phyloP scores from a whole-genome alignment of 129 eudicot genomes.

The Deinandra increscens region DNA sequence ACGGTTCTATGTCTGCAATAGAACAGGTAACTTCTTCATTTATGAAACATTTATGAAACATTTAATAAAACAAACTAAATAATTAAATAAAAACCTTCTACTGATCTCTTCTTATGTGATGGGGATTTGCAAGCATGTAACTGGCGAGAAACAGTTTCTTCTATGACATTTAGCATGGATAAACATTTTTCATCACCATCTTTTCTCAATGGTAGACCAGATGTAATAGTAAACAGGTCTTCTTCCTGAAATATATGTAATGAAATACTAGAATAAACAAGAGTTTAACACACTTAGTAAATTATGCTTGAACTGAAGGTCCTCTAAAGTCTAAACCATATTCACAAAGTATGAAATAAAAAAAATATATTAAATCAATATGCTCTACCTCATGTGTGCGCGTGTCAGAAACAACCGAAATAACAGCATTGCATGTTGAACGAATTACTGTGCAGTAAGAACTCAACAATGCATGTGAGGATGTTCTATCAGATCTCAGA shows the following conservation, averaged over 20 bases:
- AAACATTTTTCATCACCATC: slow-evolving; percentile 92
- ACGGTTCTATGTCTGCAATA: slow-evolving; percentile 77
- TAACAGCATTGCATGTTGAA: slow-evolving; percentile 77
- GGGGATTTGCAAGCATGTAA: slow-evolving; percentile 84
- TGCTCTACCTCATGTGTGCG: slow-evolving; percentile 88
- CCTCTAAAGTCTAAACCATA: slow-evolving; percentile 18
- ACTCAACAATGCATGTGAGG: slow-evolving; percentile 80
- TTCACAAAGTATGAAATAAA: slow-evolving; percentile 2
- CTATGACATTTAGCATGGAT: slow-evolving; percentile 77
- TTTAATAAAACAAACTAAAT: neutral
- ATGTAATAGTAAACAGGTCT: slow-evolving; percentile 80
- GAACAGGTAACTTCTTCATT: slow-evolving; percentile 22
- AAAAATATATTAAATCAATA: neutral
- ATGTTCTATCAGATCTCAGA: slow-evolving; percentile 79
- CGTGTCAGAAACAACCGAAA: slow-evolving; percentile 79
- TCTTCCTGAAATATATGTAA: slow-evolving; percentile 63
- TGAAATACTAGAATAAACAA: slow-evolving; percentile 16
- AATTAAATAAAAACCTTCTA: slow-evolving; percentile 55
- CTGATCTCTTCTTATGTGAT: slow-evolving; percentile 56
- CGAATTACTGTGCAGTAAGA: slow-evolving; percentile 78
- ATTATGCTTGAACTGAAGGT: slow-evolving; percentile 10
- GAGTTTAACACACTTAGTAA: neutral
- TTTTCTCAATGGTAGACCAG: slow-evolving; percentile 73
- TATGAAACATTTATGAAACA: slow-evolving; percentile 21
- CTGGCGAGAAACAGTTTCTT: slow-evolving; percentile 87